These are phyloP conservation scores for Hanseniaspora vineae DNA, from an alignment of 805 yeast species.

Conservation along the genomic window DNA sequence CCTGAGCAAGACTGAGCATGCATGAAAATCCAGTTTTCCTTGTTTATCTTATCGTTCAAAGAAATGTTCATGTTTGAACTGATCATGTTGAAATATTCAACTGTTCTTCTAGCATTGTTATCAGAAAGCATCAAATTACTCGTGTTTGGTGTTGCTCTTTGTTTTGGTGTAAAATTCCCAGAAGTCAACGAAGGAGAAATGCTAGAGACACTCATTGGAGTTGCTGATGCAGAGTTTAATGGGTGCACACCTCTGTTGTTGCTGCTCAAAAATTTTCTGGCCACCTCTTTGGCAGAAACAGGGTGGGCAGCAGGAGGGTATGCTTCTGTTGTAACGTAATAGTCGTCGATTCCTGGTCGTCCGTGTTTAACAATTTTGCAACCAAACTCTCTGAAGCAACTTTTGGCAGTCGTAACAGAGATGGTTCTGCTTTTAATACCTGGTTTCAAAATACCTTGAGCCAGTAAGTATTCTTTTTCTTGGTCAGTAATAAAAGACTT, in stretches of 20 bases:
- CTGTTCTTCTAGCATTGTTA: slow-evolving; percentile 25
- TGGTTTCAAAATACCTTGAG: slow-evolving; percentile 70
- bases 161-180: slow-evolving; percentile 8
- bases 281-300: neutral
- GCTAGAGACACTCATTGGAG: slow-evolving; percentile 13
- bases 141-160: slow-evolving; percentile 7
- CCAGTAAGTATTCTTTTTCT: slow-evolving; percentile 62
- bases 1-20: slow-evolving; percentile 69
- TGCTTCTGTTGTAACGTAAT: slow-evolving; percentile 36
- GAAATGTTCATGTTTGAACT: slow-evolving; percentile 8
- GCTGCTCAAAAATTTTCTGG: slow-evolving; percentile 6
- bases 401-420: slow-evolving; percentile 80
- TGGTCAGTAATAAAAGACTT: slow-evolving; percentile 62
- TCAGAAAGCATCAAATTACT: neutral
- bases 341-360: slow-evolving; percentile 71
- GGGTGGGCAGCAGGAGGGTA: neutral
- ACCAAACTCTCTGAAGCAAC: slow-evolving; percentile 86
- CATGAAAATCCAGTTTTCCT: slow-evolving; percentile 74
- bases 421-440: slow-evolving; percentile 86
- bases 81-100: slow-evolving; percentile 28
- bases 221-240: slow-evolving; percentile 11
- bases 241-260: slow-evolving; percentile 39
- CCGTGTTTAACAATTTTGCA: slow-evolving; percentile 74
- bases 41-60: slow-evolving; percentile 28
- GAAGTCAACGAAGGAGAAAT: neutral